Conservation (phyloP, 2,329 filamentous ascomycete species). For the Penicillium oxalicum region DNA sequence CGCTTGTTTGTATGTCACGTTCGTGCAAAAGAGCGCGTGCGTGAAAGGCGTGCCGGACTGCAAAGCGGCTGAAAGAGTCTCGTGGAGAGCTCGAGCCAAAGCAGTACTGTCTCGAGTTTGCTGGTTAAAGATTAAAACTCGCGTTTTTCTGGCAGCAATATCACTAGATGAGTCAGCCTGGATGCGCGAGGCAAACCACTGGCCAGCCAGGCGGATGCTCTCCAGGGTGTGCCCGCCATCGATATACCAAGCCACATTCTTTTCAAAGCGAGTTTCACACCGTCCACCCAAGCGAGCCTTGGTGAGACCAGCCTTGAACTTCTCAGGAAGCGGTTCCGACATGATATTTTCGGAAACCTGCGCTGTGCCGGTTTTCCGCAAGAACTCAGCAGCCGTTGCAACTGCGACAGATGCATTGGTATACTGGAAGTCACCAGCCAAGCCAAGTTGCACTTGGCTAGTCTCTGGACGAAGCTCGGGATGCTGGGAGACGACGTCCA, state of each 20-base stretch:
- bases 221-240: constrained; percentile 86
- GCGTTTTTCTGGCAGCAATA: constrained; percentile 32
- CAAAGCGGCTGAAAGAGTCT: constrained; percentile 45
- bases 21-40: constrained; percentile 75
- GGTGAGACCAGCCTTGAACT: constrained; percentile 61
- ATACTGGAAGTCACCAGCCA: constrained; percentile 59
- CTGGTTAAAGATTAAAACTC: constrained; percentile 84
- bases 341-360: constrained; percentile 34
- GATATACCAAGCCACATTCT: constrained; percentile 65
- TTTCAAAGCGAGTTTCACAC: constrained; percentile 62
- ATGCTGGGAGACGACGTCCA: constrained; percentile 47
- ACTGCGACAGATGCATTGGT: constrained; percentile 58
- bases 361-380: constrained; percentile 31
- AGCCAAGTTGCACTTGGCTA: constrained; percentile 48
- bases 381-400: constrained; percentile 41
- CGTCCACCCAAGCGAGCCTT: constrained; percentile 66
- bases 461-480: constrained; percentile 36
- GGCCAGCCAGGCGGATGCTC: constrained; percentile 67
- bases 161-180: constrained; percentile 29
- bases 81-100: constrained; percentile 59
- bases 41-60: constrained; percentile 52
- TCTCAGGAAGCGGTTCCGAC: constrained; percentile 48
- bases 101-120: constrained; percentile 70
- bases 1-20: constrained; percentile 57
- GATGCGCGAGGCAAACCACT: constrained; percentile 64